These are phyloP conservation scores for Penicillium robsamsonii DNA, from an alignment of 495 filamentous ascomycete genomes.

Conservation along the genomic window DNA sequence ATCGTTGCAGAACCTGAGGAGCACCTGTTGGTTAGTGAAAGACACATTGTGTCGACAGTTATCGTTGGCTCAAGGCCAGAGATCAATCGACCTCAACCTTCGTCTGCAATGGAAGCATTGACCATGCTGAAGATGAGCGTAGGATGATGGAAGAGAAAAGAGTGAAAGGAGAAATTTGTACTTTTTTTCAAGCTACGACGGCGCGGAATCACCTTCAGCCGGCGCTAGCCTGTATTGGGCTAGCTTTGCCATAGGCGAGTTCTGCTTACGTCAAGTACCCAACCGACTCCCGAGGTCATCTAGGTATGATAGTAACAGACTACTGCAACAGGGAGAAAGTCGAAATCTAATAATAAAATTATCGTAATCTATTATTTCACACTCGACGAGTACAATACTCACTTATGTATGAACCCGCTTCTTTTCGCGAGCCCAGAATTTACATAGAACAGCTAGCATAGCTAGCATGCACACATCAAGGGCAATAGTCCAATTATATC, in stretches of 20 bases:
- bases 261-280: slow-evolving; percentile 5
- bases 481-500: slow-evolving; percentile 30
- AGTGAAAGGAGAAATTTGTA: slow-evolving; percentile 22
- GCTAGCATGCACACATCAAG: slow-evolving; percentile 31
- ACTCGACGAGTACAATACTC: not conserved
- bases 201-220: slow-evolving; percentile 13
- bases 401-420: slow-evolving; percentile 7
- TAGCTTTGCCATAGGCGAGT: slow-evolving; percentile 7
- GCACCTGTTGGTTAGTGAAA: not conserved
- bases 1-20: slow-evolving; percentile 8
- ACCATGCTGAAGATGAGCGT: slow-evolving; percentile 20
- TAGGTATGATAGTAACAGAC: not conserved
- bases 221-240: slow-evolving; percentile 3
- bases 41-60: not conserved
- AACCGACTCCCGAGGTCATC: not conserved
- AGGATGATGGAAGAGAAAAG: slow-evolving; percentile 20
- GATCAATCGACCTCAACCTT: not conserved
- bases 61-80: slow-evolving; percentile 1
- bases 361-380: not conserved
- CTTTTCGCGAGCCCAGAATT: slow-evolving; percentile 25
- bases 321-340: too few relatives aligned
- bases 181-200: slow-evolving; percentile 27
- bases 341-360: not conserved
- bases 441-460: slow-evolving; percentile 24
- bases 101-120: slow-evolving; percentile 19